Evolutionary conservation across 139 green algal genomes (phyloP), one percentile per base, ranked within the genome.

Genomic region (Microglena sp.): DNA sequence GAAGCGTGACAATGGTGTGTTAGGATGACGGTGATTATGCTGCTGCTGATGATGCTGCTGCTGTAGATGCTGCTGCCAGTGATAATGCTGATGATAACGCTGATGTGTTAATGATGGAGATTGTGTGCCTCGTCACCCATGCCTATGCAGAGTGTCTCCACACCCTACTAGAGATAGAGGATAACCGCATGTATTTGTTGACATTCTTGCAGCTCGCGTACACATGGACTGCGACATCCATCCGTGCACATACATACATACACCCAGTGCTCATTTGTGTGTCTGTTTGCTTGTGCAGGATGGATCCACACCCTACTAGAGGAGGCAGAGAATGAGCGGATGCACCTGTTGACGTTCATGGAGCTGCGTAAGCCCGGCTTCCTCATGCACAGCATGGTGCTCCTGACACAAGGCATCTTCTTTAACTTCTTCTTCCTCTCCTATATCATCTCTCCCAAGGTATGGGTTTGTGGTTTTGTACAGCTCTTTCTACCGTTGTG

Each of bases 281-380:
- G 15, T 27, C 6, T n/a, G 28, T 28, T 40, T 33, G 24, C 21
- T 4, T 45, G 46, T 32, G 29, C 45, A 7, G 62, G 44, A 45
- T 69, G 90, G 89, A 97, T 98, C 76, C 82, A 92, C 80, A 95
- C 90, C 0, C 81, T 98, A 60, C 82, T 98, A 33, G 89, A 96
- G 62, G 93, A 98, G 75, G 58, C 58, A 29, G 58, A 65, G 74
- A 98, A 98, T 67, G 92, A 98, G 81, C 85, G 86, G 64, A 94
- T 92, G 88, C 89, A 96, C 79, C 78, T 96, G 29, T 77, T 98
- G 44, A 97, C 88, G 3, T 98, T 98, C 79, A 63, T 98, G 74
- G 40, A 94, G 72, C 62, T 98, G 21, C 60, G 74, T 3, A 43
- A 95, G 59, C 90, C 91, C 0, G 78, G 81, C 3, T 50, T 67